Conservation (phyloP, 192 early-diverging fungal genomes). For the Entomortierella beljakovae region DNA sequence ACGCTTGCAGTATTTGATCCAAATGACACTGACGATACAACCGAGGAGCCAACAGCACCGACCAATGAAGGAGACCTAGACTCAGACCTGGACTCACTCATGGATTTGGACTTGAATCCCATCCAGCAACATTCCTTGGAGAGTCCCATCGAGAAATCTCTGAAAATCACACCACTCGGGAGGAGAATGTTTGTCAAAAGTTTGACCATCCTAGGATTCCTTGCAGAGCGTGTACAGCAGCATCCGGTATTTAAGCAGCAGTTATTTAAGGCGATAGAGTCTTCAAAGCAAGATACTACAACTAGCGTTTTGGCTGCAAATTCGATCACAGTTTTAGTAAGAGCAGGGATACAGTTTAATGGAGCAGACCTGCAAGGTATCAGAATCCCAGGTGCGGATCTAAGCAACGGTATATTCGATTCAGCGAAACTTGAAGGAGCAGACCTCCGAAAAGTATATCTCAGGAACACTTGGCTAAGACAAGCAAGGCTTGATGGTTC, state of each 20-base stretch:
- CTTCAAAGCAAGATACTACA: constrained; percentile 11
- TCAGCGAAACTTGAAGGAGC: constrained; percentile 1
- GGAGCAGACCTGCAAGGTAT: neutral
- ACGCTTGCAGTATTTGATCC: neutral
- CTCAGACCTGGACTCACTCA: too few species aligned
- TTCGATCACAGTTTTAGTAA: constrained; percentile 18
- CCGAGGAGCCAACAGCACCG: neutral
- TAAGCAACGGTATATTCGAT: constrained; percentile 1
- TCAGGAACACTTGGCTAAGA: neutral
- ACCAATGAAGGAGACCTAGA: neutral
- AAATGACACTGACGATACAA: neutral
- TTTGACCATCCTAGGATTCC: constrained; percentile 5
- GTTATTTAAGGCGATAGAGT: constrained; percentile 2
- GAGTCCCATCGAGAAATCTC: neutral
- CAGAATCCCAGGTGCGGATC: constrained; percentile 1
- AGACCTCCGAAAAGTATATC: neutral
- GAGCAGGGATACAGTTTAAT: too few species aligned
- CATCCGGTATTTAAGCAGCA: constrained; percentile 16
- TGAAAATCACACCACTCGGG: neutral
- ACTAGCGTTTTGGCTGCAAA: constrained; percentile 18
- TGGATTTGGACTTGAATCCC: constrained; percentile 5
- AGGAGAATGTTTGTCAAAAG: constrained; percentile 13
- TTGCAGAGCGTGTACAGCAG: neutral
- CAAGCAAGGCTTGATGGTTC: neutral
- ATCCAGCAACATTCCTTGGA: neutral